Conservation (phyloP, 306 rosid genomes). For the Urtica urens region DNA sequence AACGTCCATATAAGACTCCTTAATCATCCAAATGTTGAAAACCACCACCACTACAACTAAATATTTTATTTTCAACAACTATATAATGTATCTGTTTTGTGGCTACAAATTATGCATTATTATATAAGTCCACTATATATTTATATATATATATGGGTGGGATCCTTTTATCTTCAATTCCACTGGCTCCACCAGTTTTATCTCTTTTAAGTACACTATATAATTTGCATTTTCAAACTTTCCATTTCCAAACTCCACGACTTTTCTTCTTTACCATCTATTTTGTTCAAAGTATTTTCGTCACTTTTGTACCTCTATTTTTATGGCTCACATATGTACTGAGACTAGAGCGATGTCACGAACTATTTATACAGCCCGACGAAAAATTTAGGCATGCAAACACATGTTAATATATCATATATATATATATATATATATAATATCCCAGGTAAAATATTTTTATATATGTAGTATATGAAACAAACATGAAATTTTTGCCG, state of each 20-base stretch:
- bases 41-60: constrained; percentile 1
- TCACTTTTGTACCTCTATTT: no score
- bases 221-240: not conserved
- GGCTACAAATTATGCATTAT: not conserved
- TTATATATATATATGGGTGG: no score
- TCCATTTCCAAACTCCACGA: constrained; percentile 2
- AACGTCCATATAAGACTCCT: not conserved
- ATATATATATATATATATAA: no score
- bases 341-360: no score
- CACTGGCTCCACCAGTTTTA: constrained; percentile 17
- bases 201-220: constrained; percentile 13
- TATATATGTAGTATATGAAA: no score
- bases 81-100: constrained; percentile 9
- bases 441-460: no score
- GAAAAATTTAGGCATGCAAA: no score
- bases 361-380: no score
- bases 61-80: not conserved
- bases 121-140: constrained; percentile 17
- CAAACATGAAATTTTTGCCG: no score
- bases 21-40: constrained; percentile 5
- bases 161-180: constrained; percentile 1
- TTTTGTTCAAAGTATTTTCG: not conserved
- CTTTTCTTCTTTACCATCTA: not conserved
- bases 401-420: no score
- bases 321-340: no score